Evolutionary conservation across 805 yeast genomes (phyloP).

Genomic region (Yamadazyma sp.): DNA sequence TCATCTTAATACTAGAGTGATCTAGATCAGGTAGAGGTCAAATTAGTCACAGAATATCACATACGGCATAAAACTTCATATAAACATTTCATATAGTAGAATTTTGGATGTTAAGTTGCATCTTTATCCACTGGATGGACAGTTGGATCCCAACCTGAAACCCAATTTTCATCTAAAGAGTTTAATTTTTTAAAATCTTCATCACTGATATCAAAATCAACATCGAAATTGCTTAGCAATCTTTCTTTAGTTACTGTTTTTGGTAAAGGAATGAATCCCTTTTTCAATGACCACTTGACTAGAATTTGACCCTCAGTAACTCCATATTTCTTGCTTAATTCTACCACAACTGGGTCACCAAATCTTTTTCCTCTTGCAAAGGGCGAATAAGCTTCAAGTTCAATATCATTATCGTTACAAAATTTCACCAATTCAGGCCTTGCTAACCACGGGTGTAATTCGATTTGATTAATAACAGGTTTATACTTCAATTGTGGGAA

Average conservation of each 20-base stretch:
- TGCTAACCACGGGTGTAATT: constrained; percentile 47
- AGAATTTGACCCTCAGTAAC: constrained; percentile 42
- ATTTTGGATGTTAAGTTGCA: no score
- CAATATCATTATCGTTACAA: constrained; percentile 52
- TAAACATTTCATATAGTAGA: no score
- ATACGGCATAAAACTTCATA: no score
- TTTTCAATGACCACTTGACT: constrained; percentile 58
- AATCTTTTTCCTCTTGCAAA: constrained; percentile 45
- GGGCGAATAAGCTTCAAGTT: constrained; percentile 78
- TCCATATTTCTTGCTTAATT: constrained; percentile 47
- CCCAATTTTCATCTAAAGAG: constrained; percentile 25
- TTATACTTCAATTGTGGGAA: constrained; percentile 18
- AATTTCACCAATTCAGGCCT: constrained; percentile 58
- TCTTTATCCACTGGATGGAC: constrained; percentile 1
- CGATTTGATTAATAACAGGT: constrained; percentile 35
- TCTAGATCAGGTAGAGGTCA: no score
- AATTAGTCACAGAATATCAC: no score
- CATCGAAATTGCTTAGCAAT: constrained; percentile 45
- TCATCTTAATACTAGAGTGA: no score
- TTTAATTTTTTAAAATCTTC: constrained; percentile 24
- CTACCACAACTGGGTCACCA: constrained; percentile 49
- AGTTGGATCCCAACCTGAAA: constrained; percentile 4
- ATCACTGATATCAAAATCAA: constrained; percentile 21
- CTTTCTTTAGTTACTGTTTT: constrained; percentile 58
- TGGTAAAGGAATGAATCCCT: constrained; percentile 70